A percentile compares a stretch with the other conserved stretches of the same genome.
Evolutionary conservation across 768 basidiomycete species (phyloP).

Genomic region (Clavaria fumosa): DNA sequence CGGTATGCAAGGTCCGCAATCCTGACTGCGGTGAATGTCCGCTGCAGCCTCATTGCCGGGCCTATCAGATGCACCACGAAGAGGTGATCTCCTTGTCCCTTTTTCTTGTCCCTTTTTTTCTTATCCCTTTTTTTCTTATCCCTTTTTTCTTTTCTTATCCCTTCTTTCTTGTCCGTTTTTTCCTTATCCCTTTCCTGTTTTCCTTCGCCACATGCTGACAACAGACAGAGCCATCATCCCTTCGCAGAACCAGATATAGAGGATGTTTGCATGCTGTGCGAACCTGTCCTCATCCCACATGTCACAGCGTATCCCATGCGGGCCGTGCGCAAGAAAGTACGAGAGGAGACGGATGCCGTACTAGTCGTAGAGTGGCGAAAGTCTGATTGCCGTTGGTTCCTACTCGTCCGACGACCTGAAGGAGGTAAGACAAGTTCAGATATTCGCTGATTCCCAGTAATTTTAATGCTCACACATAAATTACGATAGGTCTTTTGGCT

Average conservation of each 20-base stretch:
- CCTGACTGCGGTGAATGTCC: slow-evolving; percentile 68
- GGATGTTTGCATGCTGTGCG: slow-evolving; percentile 57
- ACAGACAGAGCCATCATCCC: neutral
- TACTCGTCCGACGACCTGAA: slow-evolving; percentile 72
- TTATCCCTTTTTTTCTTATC: no score
- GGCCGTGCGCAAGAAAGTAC: slow-evolving; percentile 61
- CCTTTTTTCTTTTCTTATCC: no score
- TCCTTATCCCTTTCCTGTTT: no score
- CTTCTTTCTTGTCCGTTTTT: no score
- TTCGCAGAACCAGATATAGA: slow-evolving; percentile 43
- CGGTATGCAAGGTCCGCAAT: slow-evolving; percentile 75
- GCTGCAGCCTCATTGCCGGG: slow-evolving; percentile 50
- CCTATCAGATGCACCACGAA: slow-evolving; percentile 22
- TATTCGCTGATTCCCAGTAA: slow-evolving; percentile 8
- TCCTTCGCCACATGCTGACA: neutral
- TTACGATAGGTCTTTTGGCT: slow-evolving; percentile 61
- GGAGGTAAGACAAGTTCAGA: slow-evolving; percentile 36
- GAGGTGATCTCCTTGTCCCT: neutral
- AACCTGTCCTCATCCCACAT: slow-evolving; percentile 27
- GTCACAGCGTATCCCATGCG: slow-evolving; percentile 86
- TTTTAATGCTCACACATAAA: slow-evolving; percentile 4
- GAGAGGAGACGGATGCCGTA: slow-evolving; percentile 76
- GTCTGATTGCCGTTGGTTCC: slow-evolving; percentile 36
- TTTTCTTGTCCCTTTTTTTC: no score
- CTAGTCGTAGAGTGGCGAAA: slow-evolving; percentile 72